Evolutionary conservation across 1,139 yeast genomes (phyloP).

Genomic region (Geotrichum aggregatum): DNA sequence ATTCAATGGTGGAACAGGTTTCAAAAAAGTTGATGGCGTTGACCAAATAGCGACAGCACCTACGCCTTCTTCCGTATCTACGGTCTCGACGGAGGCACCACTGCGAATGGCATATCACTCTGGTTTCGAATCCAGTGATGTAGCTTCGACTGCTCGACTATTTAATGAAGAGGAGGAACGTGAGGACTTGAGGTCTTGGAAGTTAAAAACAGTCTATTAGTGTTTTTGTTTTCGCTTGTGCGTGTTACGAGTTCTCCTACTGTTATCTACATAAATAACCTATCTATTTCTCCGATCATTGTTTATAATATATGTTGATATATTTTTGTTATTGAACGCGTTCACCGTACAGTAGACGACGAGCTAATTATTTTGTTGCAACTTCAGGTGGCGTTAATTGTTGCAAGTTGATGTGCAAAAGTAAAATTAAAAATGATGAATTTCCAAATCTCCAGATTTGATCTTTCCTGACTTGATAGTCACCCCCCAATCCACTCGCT

Average conservation of each 20-base stretch:
- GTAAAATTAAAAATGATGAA: too few species aligned
- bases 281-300: too few species aligned
- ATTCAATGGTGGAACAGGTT: conserved; percentile 68
- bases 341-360: too few species aligned
- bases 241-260: neutral
- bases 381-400: too few species aligned
- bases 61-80: neutral
- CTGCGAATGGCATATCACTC: conserved; percentile 4
- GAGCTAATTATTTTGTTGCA: too few species aligned
- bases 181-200: conserved; percentile 21
- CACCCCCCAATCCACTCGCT: neutral
- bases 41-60: neutral
- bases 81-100: neutral
- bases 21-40: conserved; percentile 18
- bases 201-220: conserved; percentile 10
- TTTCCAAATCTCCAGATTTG: neutral
- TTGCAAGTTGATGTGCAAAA: too few species aligned
- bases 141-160: conserved; percentile 1
- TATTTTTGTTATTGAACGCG: too few species aligned
- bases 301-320: too few species aligned
- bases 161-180: conserved; percentile 21
- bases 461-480: neutral
- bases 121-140: conserved; percentile 1
- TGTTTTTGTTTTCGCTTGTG: too few species aligned
- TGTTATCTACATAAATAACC: too few species aligned